A percentile compares a stretch with the other conserved stretches of the same genome.
These are phyloP conservation scores for Cenchrus purpureus DNA, from an alignment of 176 grass and related monocot species.

Conservation along the genomic window DNA sequence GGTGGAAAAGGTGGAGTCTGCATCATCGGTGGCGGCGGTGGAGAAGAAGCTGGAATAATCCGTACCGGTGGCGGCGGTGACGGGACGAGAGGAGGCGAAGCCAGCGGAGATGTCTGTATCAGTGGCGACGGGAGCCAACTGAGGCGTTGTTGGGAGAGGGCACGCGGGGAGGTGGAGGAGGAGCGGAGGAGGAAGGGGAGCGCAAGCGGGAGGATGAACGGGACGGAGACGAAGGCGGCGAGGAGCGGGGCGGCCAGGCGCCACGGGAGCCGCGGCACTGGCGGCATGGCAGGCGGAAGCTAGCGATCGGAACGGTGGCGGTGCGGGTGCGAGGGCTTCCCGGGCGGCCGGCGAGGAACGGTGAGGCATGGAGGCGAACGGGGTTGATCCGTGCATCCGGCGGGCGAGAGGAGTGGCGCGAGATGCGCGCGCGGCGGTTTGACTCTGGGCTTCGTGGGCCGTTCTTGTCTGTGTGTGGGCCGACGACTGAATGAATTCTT, in stretches of 20 bases:
- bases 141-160: constrained; percentile 32
- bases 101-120: background rate
- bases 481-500: background rate
- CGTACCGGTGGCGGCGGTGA: too few species aligned
- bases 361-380: background rate
- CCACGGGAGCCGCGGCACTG: constrained; percentile 37
- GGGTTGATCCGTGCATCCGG: background rate
- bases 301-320: background rate
- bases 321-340: constrained; percentile 7
- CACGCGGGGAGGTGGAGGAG: constrained; percentile 2
- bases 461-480: background rate
- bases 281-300: background rate
- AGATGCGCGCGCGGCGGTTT: constrained; percentile 6
- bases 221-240: constrained; percentile 53
- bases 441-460: background rate
- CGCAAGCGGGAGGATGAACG: constrained; percentile 55
- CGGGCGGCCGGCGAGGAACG: constrained; percentile 10
- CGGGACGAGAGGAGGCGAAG: background rate
- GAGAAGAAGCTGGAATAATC: background rate
- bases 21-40: background rate
- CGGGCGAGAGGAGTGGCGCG: constrained; percentile 5
- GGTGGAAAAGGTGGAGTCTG: background rate
- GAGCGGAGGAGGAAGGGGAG: constrained; percentile 42
- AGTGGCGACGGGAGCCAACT: constrained; percentile 32
- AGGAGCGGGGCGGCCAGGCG: constrained; percentile 39